Base-by-base conservation (phyloP, 2,329 filamentous ascomycete species). In the Tolypocladium ovalisporum region DNA sequence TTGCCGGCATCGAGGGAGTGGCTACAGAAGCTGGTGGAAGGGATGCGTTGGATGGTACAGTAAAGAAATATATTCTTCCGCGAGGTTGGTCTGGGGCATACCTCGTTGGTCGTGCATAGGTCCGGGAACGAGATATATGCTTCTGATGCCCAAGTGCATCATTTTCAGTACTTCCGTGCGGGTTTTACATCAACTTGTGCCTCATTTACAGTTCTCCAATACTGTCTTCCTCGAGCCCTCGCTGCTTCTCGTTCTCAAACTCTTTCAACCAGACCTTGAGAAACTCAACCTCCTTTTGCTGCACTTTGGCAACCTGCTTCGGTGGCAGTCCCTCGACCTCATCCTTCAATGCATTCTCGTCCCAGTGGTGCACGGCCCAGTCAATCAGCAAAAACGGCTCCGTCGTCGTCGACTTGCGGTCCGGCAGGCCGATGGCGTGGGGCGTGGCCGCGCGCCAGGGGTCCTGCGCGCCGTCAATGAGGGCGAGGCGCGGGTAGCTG, bases 351-450 rank as follows among this genome's bases (percentile, higher is more conserved):
- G 85, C 84, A 61, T 87, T 86, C 72, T 87, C 85, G 62, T 89
- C 87, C 86, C 88, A 94, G 67, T 93, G 89, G 69, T 95, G 90
- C 24, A 92, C 88, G 0, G 83, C 88, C n/a, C 80, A 80, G 4
- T 78, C 74, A 52, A 95, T 90, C 52, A 93, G 67, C n/a, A 89
- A 77, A 61, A 86, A 88, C 0, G 89, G 89, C 73, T 91, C 80
- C 53, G 77, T 79, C 0, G 75, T 72, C 0, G 87, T 88, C 51
- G 80, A 87, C 17, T 75, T 70, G 24, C 88, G 76, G 35, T 76
- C 72, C 0, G 78, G 75, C 0, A 84, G 79, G 1, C 76, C 80
- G n/a, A 83, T 79, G 0, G 84, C 85, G 54, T 93, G 85, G 0
- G 87, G 83, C 0, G 86, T 88, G 0, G 87, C 88, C 0, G 84